These are phyloP conservation scores for Salvia miltiorrhiza DNA, from an alignment of 257 asterid genomes.

Conservation along the genomic window DNA sequence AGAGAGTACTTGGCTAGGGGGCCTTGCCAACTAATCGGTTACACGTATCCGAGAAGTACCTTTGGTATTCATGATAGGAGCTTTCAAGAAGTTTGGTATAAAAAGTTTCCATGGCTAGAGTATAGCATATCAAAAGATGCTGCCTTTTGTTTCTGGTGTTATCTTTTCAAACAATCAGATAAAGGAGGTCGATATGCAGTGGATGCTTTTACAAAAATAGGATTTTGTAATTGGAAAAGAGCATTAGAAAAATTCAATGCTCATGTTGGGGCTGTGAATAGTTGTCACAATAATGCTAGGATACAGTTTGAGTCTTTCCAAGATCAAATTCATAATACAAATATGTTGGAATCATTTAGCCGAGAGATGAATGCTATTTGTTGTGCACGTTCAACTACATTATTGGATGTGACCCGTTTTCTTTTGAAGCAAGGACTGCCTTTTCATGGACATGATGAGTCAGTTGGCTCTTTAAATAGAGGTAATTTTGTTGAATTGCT, in stretches of 20 bases:
- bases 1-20: neutral
- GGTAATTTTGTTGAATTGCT: neutral
- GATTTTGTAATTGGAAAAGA: neutral
- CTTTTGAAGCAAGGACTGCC: neutral
- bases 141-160: neutral
- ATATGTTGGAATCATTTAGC: neutral
- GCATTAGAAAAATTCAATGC: neutral
- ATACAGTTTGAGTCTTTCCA: neutral
- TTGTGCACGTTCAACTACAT: neutral
- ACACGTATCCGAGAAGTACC: neutral
- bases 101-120: slow-evolving; percentile 2
- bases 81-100: neutral
- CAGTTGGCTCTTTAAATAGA: neutral
- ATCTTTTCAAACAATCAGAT: neutral
- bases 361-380: neutral
- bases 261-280: neutral
- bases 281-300: neutral
- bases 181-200: neutral
- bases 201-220: neutral
- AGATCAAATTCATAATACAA: neutral
- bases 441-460: neutral
- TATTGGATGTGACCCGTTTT: neutral
- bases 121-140: neutral
- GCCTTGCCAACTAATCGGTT: neutral
- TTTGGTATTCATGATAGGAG: neutral